Evolutionary conservation across 352 stramenopile species (phyloP).

Genomic region (Phytophthora hibernalis): DNA sequence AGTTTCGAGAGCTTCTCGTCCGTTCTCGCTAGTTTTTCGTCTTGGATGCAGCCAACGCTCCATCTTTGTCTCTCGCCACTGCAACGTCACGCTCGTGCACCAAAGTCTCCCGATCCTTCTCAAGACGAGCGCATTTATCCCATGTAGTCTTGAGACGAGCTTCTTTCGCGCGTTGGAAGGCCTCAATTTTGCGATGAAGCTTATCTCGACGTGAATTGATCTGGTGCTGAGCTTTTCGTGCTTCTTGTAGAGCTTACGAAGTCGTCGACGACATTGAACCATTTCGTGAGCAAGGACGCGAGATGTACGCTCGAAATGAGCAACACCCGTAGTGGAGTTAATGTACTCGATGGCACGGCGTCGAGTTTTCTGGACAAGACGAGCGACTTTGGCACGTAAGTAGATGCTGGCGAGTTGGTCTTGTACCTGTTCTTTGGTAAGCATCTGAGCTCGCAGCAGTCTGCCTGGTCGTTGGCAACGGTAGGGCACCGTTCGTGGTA

Average conservation of each 20-base stretch:
- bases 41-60: slow-evolving; percentile 28
- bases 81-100: slow-evolving; percentile 22
- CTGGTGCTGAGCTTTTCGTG: slow-evolving; percentile 34
- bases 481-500: slow-evolving; percentile 47
- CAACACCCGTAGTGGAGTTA: slow-evolving; percentile 57
- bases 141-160: slow-evolving; percentile 36
- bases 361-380: slow-evolving; percentile 57
- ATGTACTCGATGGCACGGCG: slow-evolving; percentile 69
- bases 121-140: slow-evolving; percentile 36
- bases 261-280: slow-evolving; percentile 39
- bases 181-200: slow-evolving; percentile 45
- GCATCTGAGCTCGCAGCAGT: slow-evolving; percentile 67
- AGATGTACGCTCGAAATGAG: slow-evolving; percentile 59
- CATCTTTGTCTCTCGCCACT: slow-evolving; percentile 21
- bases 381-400: slow-evolving; percentile 54
- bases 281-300: slow-evolving; percentile 35
- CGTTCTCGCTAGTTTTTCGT: slow-evolving; percentile 34
- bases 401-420: slow-evolving; percentile 71
- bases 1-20: slow-evolving; percentile 47
- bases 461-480: slow-evolving; percentile 52
- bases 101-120: slow-evolving; percentile 32
- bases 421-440: slow-evolving; percentile 69
- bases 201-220: slow-evolving; percentile 43
- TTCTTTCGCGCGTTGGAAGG: slow-evolving; percentile 47
- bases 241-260: slow-evolving; percentile 49